Conservation (phyloP, 2,329 filamentous ascomycete genomes). For the Immersiporthe knoxdaviesiana region DNA sequence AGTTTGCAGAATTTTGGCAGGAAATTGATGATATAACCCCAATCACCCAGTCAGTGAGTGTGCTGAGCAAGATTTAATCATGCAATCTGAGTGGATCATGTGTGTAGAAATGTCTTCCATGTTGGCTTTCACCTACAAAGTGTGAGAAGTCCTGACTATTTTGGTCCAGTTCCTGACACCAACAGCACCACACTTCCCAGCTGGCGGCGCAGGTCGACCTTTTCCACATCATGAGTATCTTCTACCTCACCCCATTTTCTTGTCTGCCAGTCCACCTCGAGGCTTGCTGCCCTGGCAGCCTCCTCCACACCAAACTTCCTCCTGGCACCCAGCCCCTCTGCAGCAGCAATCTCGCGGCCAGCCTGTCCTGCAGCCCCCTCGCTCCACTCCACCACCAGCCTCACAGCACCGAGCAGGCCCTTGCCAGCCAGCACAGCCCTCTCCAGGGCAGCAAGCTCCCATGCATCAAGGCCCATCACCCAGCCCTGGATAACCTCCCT, state of each 20-base stretch:
- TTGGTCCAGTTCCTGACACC: conserved; percentile 62
- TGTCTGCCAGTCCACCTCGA: conserved; percentile 92
- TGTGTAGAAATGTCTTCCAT: not conserved
- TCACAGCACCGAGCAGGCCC: conserved; percentile 75
- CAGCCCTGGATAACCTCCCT: conserved; percentile 77
- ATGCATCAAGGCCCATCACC: conserved; percentile 71
- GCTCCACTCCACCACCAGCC: conserved; percentile 87
- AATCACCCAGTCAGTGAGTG: too few species aligned
- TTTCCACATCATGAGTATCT: conserved; percentile 95
- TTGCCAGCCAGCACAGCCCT: conserved; percentile 83
- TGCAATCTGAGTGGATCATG: not conserved
- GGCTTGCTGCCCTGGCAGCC: conserved; percentile 73
- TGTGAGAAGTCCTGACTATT: not conserved
- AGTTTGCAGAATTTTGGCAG: not conserved
- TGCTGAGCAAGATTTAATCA: not conserved
- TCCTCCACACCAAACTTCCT: conserved; percentile 77
- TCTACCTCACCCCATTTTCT: conserved; percentile 94
- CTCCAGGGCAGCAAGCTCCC: conserved; percentile 87
- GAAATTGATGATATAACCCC: not conserved
- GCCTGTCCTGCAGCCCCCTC: conserved; percentile 63
- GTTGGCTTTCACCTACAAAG: not conserved
- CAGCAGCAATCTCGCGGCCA: conserved; percentile 16
- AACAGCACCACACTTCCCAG: conserved; percentile 84
- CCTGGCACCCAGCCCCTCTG: conserved; percentile 35
- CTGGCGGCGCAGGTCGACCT: conserved; percentile 85